phyloP scores from a whole-genome alignment of 495 filamentous ascomycete genomes.

The Penicillium coffeae region DNA sequence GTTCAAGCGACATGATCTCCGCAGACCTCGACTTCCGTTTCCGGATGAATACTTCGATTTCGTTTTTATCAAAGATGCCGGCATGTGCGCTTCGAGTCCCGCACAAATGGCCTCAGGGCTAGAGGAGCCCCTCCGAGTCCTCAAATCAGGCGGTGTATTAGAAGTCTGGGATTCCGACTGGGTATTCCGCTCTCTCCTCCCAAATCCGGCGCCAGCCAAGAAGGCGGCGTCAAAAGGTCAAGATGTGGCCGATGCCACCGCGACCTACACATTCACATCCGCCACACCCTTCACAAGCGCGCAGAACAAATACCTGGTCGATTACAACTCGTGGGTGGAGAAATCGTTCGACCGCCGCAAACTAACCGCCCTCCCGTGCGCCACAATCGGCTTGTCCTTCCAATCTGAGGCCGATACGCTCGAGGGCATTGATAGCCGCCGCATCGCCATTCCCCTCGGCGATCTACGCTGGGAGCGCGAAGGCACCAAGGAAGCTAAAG shows the following conservation, averaged over 20 bases:
- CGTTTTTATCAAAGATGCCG: slow-evolving; percentile 85
- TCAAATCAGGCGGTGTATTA: slow-evolving; percentile 73
- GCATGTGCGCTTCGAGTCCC: slow-evolving; percentile 59
- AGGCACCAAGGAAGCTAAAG: slow-evolving; percentile 33
- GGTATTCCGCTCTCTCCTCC: slow-evolving; percentile 68
- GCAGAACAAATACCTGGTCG: slow-evolving; percentile 76
- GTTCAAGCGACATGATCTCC: slow-evolving; percentile 83
- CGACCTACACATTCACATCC: slow-evolving; percentile 78
- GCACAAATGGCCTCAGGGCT: slow-evolving; percentile 61
- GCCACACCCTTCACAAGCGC: slow-evolving; percentile 73
- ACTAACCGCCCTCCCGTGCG: slow-evolving; percentile 73
- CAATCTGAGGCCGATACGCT: slow-evolving; percentile 74
- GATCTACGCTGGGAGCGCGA: slow-evolving; percentile 88
- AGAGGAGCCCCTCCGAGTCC: slow-evolving; percentile 71
- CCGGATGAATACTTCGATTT: slow-evolving; percentile 82
- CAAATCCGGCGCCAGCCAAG: slow-evolving; percentile 63
- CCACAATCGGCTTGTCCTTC: slow-evolving; percentile 69
- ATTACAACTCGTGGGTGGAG: slow-evolving; percentile 79
- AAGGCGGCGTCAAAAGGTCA: slow-evolving; percentile 54
- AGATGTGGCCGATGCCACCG: slow-evolving; percentile 58
- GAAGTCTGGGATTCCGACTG: slow-evolving; percentile 88
- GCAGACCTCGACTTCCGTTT: slow-evolving; percentile 72
- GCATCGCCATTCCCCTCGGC: slow-evolving; percentile 81
- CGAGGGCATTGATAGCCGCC: slow-evolving; percentile 64
- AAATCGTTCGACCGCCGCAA: slow-evolving; percentile 70